Percentiles rank a stretch among this genome's conserved stretches.
phyloP scores from a whole-genome alignment of 495 filamentous ascomycete species.

The Penicillium parvum region DNA sequence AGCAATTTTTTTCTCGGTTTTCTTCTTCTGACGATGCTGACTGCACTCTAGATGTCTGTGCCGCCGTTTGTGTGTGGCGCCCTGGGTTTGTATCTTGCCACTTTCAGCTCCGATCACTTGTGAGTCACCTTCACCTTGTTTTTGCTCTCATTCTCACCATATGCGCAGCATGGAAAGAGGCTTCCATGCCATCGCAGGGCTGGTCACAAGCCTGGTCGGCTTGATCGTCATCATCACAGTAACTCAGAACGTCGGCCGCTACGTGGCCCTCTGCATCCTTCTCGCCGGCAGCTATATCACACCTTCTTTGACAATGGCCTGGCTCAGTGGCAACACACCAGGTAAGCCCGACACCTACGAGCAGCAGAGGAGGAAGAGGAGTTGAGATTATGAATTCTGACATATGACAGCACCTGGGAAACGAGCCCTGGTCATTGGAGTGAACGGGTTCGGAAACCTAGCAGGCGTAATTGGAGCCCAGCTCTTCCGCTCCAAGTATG shows the following conservation, averaged over 20 bases:
- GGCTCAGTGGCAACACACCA: constrained; percentile 52
- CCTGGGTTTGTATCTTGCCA: constrained; percentile 6
- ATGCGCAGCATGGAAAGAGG: constrained; percentile 4
- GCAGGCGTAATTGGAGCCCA: constrained; percentile 48
- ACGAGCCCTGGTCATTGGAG: constrained; percentile 49
- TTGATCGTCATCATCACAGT: constrained; percentile 41
- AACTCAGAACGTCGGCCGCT: constrained; percentile 27
- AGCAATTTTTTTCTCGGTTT: too few species aligned
- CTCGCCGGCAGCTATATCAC: constrained; percentile 52
- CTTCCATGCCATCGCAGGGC: constrained; percentile 4
- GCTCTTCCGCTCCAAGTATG: constrained; percentile 35
- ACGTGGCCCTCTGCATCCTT: constrained; percentile 50
- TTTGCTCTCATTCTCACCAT: background rate
- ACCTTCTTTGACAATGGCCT: constrained; percentile 52
- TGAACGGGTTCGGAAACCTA: constrained; percentile 59
- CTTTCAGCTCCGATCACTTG: constrained; percentile 10
- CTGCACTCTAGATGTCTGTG: constrained; percentile 9
- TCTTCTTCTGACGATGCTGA: too few species aligned
- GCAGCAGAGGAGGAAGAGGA: too few species aligned
- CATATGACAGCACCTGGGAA: constrained; percentile 37
- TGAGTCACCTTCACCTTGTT: constrained; percentile 1
- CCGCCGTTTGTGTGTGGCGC: constrained; percentile 13
- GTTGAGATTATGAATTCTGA: background rate
- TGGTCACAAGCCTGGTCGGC: constrained; percentile 16
- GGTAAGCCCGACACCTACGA: constrained; percentile 11